Percentiles rank a stretch among this genome's conserved stretches.
Evolutionary conservation across 2,329 filamentous ascomycete species (phyloP).

Genomic region (Ilyonectria mors-panacis): DNA sequence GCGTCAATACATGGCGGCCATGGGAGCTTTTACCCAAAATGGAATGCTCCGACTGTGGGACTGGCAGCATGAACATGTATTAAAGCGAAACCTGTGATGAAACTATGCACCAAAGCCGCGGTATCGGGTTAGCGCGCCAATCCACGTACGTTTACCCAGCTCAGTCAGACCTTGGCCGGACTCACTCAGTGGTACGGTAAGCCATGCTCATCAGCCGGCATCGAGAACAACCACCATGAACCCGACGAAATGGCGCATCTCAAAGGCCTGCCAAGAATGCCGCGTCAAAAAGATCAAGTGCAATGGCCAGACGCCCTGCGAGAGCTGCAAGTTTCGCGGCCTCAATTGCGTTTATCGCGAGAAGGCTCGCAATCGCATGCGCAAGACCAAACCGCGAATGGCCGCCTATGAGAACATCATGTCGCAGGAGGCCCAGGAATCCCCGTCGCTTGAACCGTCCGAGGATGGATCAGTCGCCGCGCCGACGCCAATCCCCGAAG

Average conservation of each 20-base stretch:
- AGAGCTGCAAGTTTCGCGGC: constrained; percentile 47
- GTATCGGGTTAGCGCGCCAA: constrained; percentile 8
- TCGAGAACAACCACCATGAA: constrained; percentile 40
- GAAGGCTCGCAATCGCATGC: constrained; percentile 50
- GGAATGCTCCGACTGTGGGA: neutral
- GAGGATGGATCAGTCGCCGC: constrained; percentile 41
- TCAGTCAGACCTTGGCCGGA: constrained; percentile 12
- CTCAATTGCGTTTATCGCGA: constrained; percentile 50
- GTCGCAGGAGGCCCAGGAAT: constrained; percentile 37
- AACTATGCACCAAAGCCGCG: constrained; percentile 20
- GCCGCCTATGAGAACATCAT: constrained; percentile 44
- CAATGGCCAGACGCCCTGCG: constrained; percentile 50
- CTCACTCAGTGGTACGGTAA: constrained; percentile 34
- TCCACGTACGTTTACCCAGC: constrained; percentile 15
- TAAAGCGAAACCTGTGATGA: constrained; percentile 6
- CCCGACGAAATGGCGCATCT: constrained; percentile 51
- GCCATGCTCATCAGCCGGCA: constrained; percentile 32
- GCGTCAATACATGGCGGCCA: neutral
- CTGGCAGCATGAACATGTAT: neutral
- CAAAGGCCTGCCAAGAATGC: constrained; percentile 54
- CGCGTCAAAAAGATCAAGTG: constrained; percentile 52
- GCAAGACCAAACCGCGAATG: constrained; percentile 43
- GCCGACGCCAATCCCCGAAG: constrained; percentile 36
- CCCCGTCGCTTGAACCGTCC: constrained; percentile 38
- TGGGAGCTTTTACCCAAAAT: neutral